Evolutionary conservation across 2,329 filamentous ascomycete species (phyloP).

Genomic region (Fusarium marasasianum): DNA sequence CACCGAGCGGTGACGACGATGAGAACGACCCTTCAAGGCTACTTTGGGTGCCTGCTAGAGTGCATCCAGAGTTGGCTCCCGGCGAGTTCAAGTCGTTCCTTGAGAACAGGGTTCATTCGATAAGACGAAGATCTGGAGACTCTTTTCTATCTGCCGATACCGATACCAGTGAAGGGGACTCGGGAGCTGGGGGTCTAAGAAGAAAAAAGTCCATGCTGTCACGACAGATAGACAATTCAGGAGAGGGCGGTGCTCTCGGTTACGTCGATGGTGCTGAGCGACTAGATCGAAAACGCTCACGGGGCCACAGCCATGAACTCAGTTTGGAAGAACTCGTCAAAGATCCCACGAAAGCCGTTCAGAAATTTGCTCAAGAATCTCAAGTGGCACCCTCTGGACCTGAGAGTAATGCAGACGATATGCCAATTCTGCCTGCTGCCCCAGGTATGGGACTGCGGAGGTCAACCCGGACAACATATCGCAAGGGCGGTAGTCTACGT

Average conservation of each 20-base stretch:
- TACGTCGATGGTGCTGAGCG: slow-evolving; percentile 88
- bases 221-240: slow-evolving; percentile 82
- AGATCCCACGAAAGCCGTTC: slow-evolving; percentile 77
- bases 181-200: slow-evolving; percentile 71
- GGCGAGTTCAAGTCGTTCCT: slow-evolving; percentile 97
- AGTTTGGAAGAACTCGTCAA: slow-evolving; percentile 84
- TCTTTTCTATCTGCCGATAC: slow-evolving; percentile 68
- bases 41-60: slow-evolving; percentile 93
- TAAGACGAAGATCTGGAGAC: slow-evolving; percentile 83
- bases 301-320: slow-evolving; percentile 67
- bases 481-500: slow-evolving; percentile 83
- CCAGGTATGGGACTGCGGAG: slow-evolving; percentile 83
- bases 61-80: slow-evolving; percentile 94
- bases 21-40: slow-evolving; percentile 89
- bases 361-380: slow-evolving; percentile 71
- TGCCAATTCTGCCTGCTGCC: slow-evolving; percentile 84
- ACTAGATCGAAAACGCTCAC: slow-evolving; percentile 77
- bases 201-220: slow-evolving; percentile 97
- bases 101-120: slow-evolving; percentile 90
- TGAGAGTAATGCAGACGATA: slow-evolving; percentile 69
- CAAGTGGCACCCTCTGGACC: slow-evolving; percentile 56
- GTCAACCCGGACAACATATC: slow-evolving; percentile 91
- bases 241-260: slow-evolving; percentile 64
- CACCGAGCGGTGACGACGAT: slow-evolving; percentile 77
- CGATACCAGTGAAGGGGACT: slow-evolving; percentile 62